Base-by-base conservation (phyloP, 129 eudicot species). In the Arctium minus region DNA sequence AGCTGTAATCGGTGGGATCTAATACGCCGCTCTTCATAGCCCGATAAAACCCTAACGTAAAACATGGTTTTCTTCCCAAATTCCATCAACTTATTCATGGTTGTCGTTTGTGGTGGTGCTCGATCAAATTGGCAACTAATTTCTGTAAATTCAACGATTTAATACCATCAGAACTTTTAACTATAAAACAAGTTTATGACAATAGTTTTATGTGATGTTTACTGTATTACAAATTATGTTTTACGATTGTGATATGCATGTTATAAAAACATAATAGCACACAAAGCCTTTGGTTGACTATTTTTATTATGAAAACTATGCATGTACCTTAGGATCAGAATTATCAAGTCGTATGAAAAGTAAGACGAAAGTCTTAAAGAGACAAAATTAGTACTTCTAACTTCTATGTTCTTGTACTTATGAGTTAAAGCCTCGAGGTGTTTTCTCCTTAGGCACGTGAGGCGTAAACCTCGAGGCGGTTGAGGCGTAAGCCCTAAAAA, bases 11-110 rank as follows among this genome's bases (percentile, higher is more conserved):
- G 80, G 77, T 86, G 86, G 81, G 96, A 86, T 85, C 98, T 87
- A 84, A 96, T 90, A 39, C 95, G 90, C 8, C 98, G 97, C 81
- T 89, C 97, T 86, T 96, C 99, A 69, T 93, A 93, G n/a, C 99
- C 99, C 0, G 99, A 96, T 39, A 96, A 89, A 77, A 96, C 98
- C 85, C 98, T 86, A 71, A 86, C 89, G 70, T 96, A 96, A 87
- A 96, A 93, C 98, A 96, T 83, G 15, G 98, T 90, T 91, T 86
- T 96, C 73, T 83, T 93, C 70, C 95, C 98, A 42, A 91, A 90
- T 12, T 93, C 94, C 72, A 89, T 50, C 7, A 96, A 81, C 82
- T 88, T 91, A 27, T 89, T 85, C 99, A 91, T 96, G 15, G 15
- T 35, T 70, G 8, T 22, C n/a, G 68, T 60, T 37, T 27, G 2